Base-by-base conservation (phyloP, 495 filamentous ascomycete genomes). In the Cenococcum geophilum region DNA sequence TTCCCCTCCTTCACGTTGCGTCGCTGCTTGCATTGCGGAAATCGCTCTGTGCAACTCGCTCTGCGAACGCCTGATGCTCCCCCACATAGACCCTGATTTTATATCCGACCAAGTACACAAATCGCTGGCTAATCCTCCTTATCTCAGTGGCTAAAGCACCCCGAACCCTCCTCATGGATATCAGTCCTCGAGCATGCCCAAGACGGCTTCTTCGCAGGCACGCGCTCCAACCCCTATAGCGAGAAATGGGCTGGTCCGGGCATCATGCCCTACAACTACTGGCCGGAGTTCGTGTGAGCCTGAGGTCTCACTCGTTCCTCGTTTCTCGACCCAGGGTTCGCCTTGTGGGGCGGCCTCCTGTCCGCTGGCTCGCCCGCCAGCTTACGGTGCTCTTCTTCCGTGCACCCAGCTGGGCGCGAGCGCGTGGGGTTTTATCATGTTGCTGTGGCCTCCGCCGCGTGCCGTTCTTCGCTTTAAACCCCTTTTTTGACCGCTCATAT, bases 161-260 rank as follows among this genome's bases (percentile, higher is more conserved):
- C 79, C 16, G 81, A 83, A 67, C 81, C 80, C 16, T 77, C 76
- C n/a, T 82, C 79, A 0, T 83, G 80, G 80, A 74, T 83, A 45
- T 74, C 80, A 37, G 74, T 83, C 48, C 72, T 81, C 21, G 74
- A 80, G 59, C 71, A 74, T n/a, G 80, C 80, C 0, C 80, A 83
- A 27, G 80, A 83, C 53, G 77, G 75, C 18, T 83, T 78, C 70
- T 78, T 83, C 61, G 63, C 65, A 0, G 73, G 77, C 32, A 57
- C 64, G 6, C 71, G 80, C 12, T 73, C 70, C 21, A 83, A 83
- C 64, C 68, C 71, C 0, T 83, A 83, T 61, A 79, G 80, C 25
- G 81, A 83, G 69, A 70, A 73, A 40, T 83, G 81, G 80, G 59
- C 59, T 1, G 80, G 80, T 0, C 79, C 80, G 22, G 43, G 37